These are phyloP conservation scores for Leucosporidium creatinivorum DNA, from an alignment of 768 basidiomycete species.

Conservation along the genomic window DNA sequence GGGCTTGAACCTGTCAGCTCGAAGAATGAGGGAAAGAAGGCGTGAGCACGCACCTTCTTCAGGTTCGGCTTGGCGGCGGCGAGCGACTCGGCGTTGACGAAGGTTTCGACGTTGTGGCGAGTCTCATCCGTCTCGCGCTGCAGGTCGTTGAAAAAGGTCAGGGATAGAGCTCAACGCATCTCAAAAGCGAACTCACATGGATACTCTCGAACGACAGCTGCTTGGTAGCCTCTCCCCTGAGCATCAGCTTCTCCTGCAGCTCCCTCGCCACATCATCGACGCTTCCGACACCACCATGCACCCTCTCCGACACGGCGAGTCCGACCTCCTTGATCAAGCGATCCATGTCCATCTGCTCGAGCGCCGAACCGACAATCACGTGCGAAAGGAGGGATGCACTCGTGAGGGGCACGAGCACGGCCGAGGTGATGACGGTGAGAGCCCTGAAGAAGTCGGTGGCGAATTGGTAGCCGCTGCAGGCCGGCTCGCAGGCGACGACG, in stretches of 20 bases:
- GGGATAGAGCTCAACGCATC: too few relatives aligned
- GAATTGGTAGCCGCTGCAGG: constrained; percentile 71
- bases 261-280: constrained; percentile 95
- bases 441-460: constrained; percentile 89
- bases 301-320: constrained; percentile 80
- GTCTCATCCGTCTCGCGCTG: constrained; percentile 74
- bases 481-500: constrained; percentile 98
- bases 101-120: constrained; percentile 79
- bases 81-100: constrained; percentile 58
- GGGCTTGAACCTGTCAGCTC: too few relatives aligned
- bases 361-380: constrained; percentile 90
- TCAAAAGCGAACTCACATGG: constrained; percentile 46
- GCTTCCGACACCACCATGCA: constrained; percentile 85
- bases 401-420: constrained; percentile 84
- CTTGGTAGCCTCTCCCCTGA: constrained; percentile 94
- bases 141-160: background rate
- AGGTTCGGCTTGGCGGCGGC: constrained; percentile 67
- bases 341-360: constrained; percentile 98
- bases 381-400: constrained; percentile 90
- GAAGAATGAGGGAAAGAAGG: too few relatives aligned
- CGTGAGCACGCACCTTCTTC: constrained; percentile 64
- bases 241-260: constrained; percentile 78
- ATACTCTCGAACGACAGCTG: constrained; percentile 94
- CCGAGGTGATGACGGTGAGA: constrained; percentile 83
- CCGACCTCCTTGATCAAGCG: constrained; percentile 90